Percentiles rank a stretch among this genome's conserved stretches.
These are phyloP conservation scores for Mrakia blollopis DNA, from an alignment of 768 basidiomycete species.

Conservation along the genomic window DNA sequence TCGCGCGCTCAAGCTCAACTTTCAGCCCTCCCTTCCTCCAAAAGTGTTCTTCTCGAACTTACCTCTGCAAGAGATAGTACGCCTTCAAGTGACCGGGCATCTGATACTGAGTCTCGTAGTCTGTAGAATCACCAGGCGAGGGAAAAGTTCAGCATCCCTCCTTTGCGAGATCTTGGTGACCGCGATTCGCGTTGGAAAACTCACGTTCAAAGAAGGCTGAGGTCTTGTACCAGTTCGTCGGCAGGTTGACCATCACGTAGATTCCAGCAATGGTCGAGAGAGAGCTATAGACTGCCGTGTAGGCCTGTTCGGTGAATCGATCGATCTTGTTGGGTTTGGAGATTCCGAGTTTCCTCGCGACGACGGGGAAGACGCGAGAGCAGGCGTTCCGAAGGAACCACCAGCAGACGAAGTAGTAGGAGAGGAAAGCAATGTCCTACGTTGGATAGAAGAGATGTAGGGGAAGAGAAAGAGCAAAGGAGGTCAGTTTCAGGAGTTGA, in stretches of 20 bases:
- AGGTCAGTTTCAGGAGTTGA: background rate
- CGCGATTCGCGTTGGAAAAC: background rate
- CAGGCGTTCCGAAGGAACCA: conserved; percentile 7
- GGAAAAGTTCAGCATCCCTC: background rate
- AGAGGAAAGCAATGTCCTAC: background rate
- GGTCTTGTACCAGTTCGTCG: conserved; percentile 21
- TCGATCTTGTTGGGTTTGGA: conserved; percentile 6
- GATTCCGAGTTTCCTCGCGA: background rate
- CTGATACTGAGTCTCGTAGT: conserved; percentile 24
- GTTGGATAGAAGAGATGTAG: background rate
- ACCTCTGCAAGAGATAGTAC: conserved; percentile 7
- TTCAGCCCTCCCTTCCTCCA: too few species aligned
- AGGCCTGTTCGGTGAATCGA: conserved; percentile 17
- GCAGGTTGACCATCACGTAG: conserved; percentile 9
- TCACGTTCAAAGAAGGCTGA: conserved; percentile 14
- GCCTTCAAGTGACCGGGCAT: conserved; percentile 14
- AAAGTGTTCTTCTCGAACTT: background rate
- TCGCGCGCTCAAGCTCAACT: background rate
- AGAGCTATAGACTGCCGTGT: background rate
- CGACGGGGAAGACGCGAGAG: background rate
- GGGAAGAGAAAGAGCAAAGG: background rate
- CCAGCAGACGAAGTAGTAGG: conserved; percentile 1
- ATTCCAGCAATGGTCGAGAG: background rate
- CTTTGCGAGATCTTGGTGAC: too few species aligned
- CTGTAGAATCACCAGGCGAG: background rate